A percentile compares a stretch with the other conserved stretches of the same genome.
Evolutionary conservation across 306 rosid genomes (phyloP).

Genomic region (Macrotyloma uniflorum): DNA sequence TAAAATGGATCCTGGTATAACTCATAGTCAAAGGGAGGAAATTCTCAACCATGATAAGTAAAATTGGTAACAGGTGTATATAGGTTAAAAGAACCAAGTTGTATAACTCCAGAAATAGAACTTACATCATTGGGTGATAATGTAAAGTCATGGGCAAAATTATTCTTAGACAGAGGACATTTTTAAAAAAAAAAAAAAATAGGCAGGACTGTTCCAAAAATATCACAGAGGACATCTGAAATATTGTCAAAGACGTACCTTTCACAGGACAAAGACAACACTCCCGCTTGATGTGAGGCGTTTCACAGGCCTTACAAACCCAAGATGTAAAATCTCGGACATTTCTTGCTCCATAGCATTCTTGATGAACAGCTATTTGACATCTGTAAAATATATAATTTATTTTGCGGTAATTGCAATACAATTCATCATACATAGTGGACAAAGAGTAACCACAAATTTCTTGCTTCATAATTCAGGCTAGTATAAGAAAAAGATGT

Average conservation of each 20-base stretch:
- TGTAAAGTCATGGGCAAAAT: background rate
- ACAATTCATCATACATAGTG: conserved; percentile 7
- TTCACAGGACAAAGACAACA: conserved; percentile 99
- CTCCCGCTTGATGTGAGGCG: conserved; percentile 83
- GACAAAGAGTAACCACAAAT: conserved; percentile 25
- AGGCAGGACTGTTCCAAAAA: conserved; percentile 5
- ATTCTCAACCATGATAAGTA: conserved; percentile 18
- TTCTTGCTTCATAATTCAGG: conserved; percentile 31
- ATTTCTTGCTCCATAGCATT: conserved; percentile 97
- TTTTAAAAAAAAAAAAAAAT: background rate
- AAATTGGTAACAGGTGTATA: conserved; percentile 11
- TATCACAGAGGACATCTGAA: conserved; percentile 20
- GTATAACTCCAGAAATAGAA: background rate
- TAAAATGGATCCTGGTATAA: background rate
- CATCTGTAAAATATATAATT: conserved; percentile 61
- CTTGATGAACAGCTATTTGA: conserved; percentile 99
- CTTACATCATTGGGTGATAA: background rate
- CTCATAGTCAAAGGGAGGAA: background rate
- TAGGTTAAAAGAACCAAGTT: conserved; percentile 25
- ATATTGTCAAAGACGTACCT: conserved; percentile 54
- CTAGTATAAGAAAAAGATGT: background rate
- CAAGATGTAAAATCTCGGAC: conserved; percentile 92
- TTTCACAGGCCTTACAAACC: conserved; percentile 99
- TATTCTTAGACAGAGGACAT: no score
- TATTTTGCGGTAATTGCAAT: conserved; percentile 26